phyloP scores from a whole-genome alignment of 75 land plant species.

The Ceratopteris richardii region DNA sequence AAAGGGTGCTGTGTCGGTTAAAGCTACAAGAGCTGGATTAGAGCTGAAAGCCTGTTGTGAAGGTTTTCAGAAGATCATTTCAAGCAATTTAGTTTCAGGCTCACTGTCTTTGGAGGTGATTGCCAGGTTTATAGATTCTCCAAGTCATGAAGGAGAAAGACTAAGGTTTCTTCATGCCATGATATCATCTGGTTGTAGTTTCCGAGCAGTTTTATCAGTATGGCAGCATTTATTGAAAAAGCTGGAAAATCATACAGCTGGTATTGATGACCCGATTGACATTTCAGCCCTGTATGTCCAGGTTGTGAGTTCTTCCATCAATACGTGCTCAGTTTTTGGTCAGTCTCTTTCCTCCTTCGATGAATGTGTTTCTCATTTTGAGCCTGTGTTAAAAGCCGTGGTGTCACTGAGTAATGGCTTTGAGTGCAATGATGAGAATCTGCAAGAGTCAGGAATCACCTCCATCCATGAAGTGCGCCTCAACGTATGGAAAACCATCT shows the following conservation, averaged over 20 bases:
- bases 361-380: neutral
- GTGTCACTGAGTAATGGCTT: neutral
- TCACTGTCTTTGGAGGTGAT: constrained; percentile 43
- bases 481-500: constrained; percentile 57
- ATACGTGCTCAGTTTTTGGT: neutral
- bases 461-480: constrained; percentile 23
- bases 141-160: neutral
- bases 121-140: neutral
- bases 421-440: constrained; percentile 7
- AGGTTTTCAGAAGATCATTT: constrained; percentile 32
- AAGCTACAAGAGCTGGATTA: neutral
- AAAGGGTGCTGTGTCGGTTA: neutral
- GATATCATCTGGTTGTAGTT: constrained; percentile 26
- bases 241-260: neutral
- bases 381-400: neutral
- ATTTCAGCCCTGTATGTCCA: neutral
- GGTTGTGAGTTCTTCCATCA: neutral
- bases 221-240: neutral
- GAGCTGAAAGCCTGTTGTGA: constrained; percentile 17
- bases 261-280: neutral
- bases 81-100: constrained; percentile 25
- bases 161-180: constrained; percentile 16
- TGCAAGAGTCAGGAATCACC: neutral
- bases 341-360: neutral
- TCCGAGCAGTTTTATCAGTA: constrained; percentile 10